Evolutionary conservation across 164 flowering plant species (phyloP).

Genomic region (Macadamia tetraphylla): DNA sequence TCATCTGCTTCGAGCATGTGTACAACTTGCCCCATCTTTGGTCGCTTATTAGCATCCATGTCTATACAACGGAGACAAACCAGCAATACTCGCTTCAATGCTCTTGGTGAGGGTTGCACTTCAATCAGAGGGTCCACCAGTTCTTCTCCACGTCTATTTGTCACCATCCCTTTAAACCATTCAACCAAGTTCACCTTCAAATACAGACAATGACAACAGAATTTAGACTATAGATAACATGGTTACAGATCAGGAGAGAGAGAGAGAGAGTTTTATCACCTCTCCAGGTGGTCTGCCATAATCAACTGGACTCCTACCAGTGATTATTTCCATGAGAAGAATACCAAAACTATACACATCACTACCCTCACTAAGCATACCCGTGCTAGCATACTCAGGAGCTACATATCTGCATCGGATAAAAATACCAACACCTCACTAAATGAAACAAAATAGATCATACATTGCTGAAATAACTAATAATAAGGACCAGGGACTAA

Average conservation of each 20-base stretch:
- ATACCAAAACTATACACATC: constrained; percentile 93
- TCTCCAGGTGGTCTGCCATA: constrained; percentile 72
- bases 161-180: constrained; percentile 85
- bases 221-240: neutral
- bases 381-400: constrained; percentile 94
- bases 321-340: constrained; percentile 82
- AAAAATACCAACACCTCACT: neutral
- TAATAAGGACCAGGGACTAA: neutral
- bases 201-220: constrained; percentile 4
- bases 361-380: constrained; percentile 82
- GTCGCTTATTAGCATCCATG: constrained; percentile 63
- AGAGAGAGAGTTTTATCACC: constrained; percentile 30
- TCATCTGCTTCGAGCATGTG: constrained; percentile 98
- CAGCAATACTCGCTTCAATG: constrained; percentile 60
- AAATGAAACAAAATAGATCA: too few species aligned
- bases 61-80: constrained; percentile 89
- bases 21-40: constrained; percentile 87
- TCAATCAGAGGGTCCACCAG: constrained; percentile 60
- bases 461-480: neutral
- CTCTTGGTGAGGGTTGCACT: constrained; percentile 56
- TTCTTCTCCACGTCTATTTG: constrained; percentile 65
- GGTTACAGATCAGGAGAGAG: neutral
- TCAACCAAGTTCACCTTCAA: constrained; percentile 82
- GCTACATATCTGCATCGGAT: constrained; percentile 66
- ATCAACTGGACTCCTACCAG: constrained; percentile 86